These are phyloP conservation scores for Cyclotella sp. DNA, from an alignment of 108 stramenopile species.

Conservation along the genomic window DNA sequence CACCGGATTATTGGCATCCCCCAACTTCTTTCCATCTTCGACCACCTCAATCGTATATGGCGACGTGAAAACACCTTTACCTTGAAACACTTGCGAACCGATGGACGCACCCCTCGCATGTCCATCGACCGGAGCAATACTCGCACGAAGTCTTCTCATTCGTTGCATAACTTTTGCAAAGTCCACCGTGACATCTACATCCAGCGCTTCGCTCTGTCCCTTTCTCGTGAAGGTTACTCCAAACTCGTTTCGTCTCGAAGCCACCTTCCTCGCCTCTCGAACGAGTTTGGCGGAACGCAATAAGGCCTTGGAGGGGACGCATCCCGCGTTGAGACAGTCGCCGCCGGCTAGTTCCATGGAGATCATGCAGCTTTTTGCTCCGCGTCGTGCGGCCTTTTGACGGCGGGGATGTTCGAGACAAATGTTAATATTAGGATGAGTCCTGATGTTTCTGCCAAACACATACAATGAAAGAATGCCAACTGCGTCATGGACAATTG, in stretches of 20 bases:
- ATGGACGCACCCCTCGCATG: slow-evolving; percentile 67
- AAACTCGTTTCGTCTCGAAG: slow-evolving; percentile 57
- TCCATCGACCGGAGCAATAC: slow-evolving; percentile 89
- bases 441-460: neutral
- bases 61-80: slow-evolving; percentile 67
- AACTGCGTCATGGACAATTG: too few species aligned
- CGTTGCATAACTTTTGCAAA: slow-evolving; percentile 85
- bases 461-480: too few species aligned
- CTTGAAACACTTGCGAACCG: slow-evolving; percentile 81
- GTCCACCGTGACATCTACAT: slow-evolving; percentile 76
- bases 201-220: slow-evolving; percentile 6
- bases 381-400: slow-evolving; percentile 63
- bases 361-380: slow-evolving; percentile 82
- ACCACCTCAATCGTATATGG: slow-evolving; percentile 78
- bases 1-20: slow-evolving; percentile 42
- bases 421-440: slow-evolving; percentile 1
- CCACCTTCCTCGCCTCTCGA: slow-evolving; percentile 66
- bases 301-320: slow-evolving; percentile 95
- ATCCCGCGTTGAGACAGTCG: slow-evolving; percentile 92
- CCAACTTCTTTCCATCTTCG: slow-evolving; percentile 39
- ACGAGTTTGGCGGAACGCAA: slow-evolving; percentile 78
- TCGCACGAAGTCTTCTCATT: slow-evolving; percentile 64
- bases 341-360: slow-evolving; percentile 84
- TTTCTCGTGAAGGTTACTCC: slow-evolving; percentile 58
- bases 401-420: slow-evolving; percentile 8